A percentile compares a stretch with the other conserved stretches of the same genome.
These are phyloP conservation scores for Termitomyces sp. DNA, from an alignment of 768 basidiomycete species.

Conservation along the genomic window DNA sequence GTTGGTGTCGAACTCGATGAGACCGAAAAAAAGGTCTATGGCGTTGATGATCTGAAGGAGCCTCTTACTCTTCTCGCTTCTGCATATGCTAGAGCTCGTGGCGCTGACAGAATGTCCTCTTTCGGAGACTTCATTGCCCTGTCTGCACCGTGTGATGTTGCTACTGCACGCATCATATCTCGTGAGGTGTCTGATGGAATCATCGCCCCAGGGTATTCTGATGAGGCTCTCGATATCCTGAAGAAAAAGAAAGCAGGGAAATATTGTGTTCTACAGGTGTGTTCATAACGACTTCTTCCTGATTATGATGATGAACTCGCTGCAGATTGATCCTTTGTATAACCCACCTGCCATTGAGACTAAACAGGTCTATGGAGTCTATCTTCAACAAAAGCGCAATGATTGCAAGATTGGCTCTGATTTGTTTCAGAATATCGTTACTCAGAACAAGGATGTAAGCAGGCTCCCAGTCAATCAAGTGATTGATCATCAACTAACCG, in stretches of 20 bases:
- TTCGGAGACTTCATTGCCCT: slow-evolving; percentile 99
- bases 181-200: slow-evolving; percentile 98
- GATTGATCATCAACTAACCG: neutral
- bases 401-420: slow-evolving; percentile 77
- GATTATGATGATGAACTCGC: neutral
- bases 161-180: slow-evolving; percentile 96
- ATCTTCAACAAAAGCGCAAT: slow-evolving; percentile 87
- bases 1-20: slow-evolving; percentile 82
- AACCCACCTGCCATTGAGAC: slow-evolving; percentile 79
- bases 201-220: slow-evolving; percentile 89
- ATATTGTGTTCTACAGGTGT: slow-evolving; percentile 93
- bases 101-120: slow-evolving; percentile 99
- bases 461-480: neutral
- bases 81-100: slow-evolving; percentile 95
- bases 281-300: slow-evolving; percentile 1
- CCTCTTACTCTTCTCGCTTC: slow-evolving; percentile 82
- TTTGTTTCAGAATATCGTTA: slow-evolving; percentile 86
- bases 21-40: slow-evolving; percentile 89
- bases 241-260: slow-evolving; percentile 97
- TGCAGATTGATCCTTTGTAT: slow-evolving; percentile 84
- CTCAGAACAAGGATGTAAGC: slow-evolving; percentile 76
- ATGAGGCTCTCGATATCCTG: slow-evolving; percentile 84
- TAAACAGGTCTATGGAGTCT: slow-evolving; percentile 91
- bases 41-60: slow-evolving; percentile 92
- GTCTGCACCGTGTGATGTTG: slow-evolving; percentile 86